Base-by-base conservation (phyloP, 257 asterid genomes). In the Datura wrightii region DNA sequence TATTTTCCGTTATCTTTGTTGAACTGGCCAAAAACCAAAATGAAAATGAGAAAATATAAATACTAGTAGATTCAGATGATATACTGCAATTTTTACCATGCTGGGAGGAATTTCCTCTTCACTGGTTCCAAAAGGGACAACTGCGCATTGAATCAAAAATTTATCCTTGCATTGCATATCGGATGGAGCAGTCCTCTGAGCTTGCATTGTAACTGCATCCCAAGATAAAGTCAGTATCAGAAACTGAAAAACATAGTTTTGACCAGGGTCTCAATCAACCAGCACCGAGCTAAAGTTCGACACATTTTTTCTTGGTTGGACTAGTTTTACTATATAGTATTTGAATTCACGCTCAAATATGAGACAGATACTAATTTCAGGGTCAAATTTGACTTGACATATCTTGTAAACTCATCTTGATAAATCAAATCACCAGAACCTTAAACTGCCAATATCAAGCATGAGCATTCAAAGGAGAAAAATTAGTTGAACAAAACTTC, bases 161-260 rank as follows among this genome's bases (percentile, higher is more conserved):
- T 95, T 95, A 81, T 95, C 98, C 90, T 94, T 95, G 92, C 96
- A 94, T 36, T 85, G 93, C 94, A 90, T 67, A 80, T 94, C 97
- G 3, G 90, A 82, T 41, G 95, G 92, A 88, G 88, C 88, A 1
- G 93, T 82, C 87, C 88, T 93, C 89, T 92, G 98, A 59, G 98
- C 97, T 93, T 93, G 98, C 97, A 94, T 95, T 63, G 93, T 93
- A 83, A 95, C 98, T 95, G 89, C 70, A 88, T 83, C 50, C 80
- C 84, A 86, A 79, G 67, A 80, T 55, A 60, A 86, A 59, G 41
- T 78, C 80, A 46, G 71, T 44, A 87, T 84, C 80, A 89, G 70
- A 87, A 41, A 53, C 85, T 48, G 79, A 50, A 31, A 52, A 76
- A 31, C 13, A 31, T 14, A 11, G 46, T 50, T 76, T 31, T 76